These are phyloP conservation scores for Pontederia paniculata DNA, from an alignment of 176 grass and related monocot genomes.

Conservation along the genomic window DNA sequence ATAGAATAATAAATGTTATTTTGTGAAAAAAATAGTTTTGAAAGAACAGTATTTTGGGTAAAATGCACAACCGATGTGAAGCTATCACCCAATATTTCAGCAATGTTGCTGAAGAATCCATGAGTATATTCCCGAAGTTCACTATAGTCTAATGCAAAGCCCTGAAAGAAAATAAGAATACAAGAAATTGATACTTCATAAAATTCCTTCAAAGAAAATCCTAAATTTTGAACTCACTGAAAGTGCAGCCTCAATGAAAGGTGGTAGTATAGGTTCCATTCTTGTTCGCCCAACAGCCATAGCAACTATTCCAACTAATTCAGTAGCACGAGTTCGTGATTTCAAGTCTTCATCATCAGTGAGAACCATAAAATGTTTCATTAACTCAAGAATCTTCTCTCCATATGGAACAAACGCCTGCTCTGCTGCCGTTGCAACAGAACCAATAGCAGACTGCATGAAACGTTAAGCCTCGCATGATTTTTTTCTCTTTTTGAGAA, in stretches of 20 bases:
- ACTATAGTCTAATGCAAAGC: conserved; percentile 86
- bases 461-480: no score
- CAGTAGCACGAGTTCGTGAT: conserved; percentile 81
- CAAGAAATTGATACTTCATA: conserved; percentile 10
- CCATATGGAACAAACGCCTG: conserved; percentile 84
- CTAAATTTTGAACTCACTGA: conserved; percentile 36
- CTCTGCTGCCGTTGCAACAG: conserved; percentile 78
- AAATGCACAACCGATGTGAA: conserved; percentile 57
- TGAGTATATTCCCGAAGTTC: conserved; percentile 97
- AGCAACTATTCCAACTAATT: conserved; percentile 92
- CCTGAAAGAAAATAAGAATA: conserved; percentile 38
- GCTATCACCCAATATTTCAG: conserved; percentile 89
- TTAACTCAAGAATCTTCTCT: conserved; percentile 95
- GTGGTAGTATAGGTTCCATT: conserved; percentile 76
- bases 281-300: conserved; percentile 82
- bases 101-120: conserved; percentile 98
- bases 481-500: no score
- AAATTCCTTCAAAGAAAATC: conserved; percentile 1
- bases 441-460: conserved; percentile 91
- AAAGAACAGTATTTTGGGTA: not conserved
- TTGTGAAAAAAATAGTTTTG: not conserved
- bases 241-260: conserved; percentile 93
- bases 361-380: conserved; percentile 92
- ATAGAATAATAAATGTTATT: conserved; percentile 25
- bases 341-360: conserved; percentile 70